These are phyloP conservation scores for Aaosphaeria pasadenensis DNA, from an alignment of 2,329 filamentous ascomycete genomes.

Conservation along the genomic window DNA sequence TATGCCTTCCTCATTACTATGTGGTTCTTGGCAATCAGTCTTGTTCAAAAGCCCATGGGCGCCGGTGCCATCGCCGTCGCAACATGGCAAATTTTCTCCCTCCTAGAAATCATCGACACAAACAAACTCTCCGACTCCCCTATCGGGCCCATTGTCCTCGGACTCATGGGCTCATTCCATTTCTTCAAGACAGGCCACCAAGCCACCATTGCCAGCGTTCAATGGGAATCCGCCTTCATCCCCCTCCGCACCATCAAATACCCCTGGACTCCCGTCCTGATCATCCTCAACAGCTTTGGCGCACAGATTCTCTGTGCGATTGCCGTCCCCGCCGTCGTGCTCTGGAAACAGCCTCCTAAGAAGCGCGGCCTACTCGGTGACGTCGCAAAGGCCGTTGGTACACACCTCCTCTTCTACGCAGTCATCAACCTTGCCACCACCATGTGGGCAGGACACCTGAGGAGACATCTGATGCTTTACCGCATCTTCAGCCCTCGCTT, in stretches of 20 bases:
- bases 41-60: conserved; percentile 94
- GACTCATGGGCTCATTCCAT: conserved; percentile 86
- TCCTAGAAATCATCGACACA: conserved; percentile 62
- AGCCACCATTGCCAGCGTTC: conserved; percentile 79
- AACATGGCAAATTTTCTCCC: conserved; percentile 83
- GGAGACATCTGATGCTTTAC: conserved; percentile 94
- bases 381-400: conserved; percentile 67
- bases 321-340: conserved; percentile 73
- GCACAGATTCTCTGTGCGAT: conserved; percentile 80
- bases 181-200: conserved; percentile 99
- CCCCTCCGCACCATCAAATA: conserved; percentile 79
- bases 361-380: conserved; percentile 62
- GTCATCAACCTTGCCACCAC: conserved; percentile 82
- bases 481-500: conserved; percentile 89
- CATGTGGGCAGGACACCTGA: conserved; percentile 81
- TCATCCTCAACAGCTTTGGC: conserved; percentile 83
- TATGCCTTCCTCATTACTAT: conserved; percentile 83
- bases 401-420: conserved; percentile 78
- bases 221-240: conserved; percentile 96
- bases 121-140: conserved; percentile 62
- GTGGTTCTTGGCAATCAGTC: conserved; percentile 70
- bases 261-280: conserved; percentile 81
- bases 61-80: conserved; percentile 78
- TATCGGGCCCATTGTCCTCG: conserved; percentile 81
- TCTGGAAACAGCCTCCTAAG: conserved; percentile 87